Percentiles rank a stretch among this genome's conserved stretches.
Conservation (phyloP, 768 basidiomycete species). For the Agaricus blazei region DNA sequence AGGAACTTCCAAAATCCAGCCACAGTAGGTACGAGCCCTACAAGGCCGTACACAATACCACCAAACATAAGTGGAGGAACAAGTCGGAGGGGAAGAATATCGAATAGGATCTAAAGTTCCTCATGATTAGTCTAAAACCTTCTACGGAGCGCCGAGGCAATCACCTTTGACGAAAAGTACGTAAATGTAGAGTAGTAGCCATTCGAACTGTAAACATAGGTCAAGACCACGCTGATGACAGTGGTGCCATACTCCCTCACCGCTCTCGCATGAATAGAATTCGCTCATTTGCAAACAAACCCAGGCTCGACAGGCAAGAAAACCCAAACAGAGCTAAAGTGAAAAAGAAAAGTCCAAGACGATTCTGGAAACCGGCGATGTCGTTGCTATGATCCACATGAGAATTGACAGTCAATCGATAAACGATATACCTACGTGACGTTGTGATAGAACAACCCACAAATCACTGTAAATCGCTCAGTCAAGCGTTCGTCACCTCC, state of each 20-base stretch:
- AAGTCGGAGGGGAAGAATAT: conserved; percentile 90
- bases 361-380: conserved; percentile 96
- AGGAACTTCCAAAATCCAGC: conserved; percentile 97
- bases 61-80: conserved; percentile 96
- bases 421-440: conserved; percentile 54
- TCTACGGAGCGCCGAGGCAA: neutral
- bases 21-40: conserved; percentile 90
- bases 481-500: neutral
- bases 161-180: conserved; percentile 89
- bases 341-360: conserved; percentile 95
- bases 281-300: conserved; percentile 91
- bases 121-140: neutral
- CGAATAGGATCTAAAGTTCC: conserved; percentile 73
- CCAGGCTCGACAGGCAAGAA: conserved; percentile 90
- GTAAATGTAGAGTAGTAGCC: conserved; percentile 97
- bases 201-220: conserved; percentile 61
- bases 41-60: conserved; percentile 90
- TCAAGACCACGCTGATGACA: neutral
- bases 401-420: neutral
- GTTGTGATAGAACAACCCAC: conserved; percentile 89
- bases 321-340: conserved; percentile 95
- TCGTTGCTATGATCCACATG: conserved; percentile 52
- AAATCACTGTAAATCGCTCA: conserved; percentile 55
- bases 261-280: conserved; percentile 98
- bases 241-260: conserved; percentile 32